These are phyloP conservation scores for Zanthoxylum bungeanum DNA, from an alignment of 345 rosid species.

Conservation along the genomic window DNA sequence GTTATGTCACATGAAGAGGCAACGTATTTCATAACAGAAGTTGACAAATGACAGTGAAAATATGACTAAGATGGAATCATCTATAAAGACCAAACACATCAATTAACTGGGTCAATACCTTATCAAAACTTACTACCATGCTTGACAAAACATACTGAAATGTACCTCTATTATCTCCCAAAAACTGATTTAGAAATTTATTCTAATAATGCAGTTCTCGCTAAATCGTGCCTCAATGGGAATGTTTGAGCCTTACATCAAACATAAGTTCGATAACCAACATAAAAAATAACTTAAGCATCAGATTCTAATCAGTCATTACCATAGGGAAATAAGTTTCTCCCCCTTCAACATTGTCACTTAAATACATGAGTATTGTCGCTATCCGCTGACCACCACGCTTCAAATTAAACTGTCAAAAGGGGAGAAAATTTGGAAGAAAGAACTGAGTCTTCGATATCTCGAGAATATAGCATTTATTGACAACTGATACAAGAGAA, in stretches of 20 bases:
- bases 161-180: too few species aligned
- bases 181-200: background rate
- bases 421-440: background rate
- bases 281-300: background rate
- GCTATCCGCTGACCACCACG: slow-evolving; percentile 95
- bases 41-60: background rate
- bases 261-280: background rate
- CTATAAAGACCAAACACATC: background rate
- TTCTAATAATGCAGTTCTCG: background rate
- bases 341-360: slow-evolving; percentile 88
- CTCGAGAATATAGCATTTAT: background rate
- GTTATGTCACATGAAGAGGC: background rate
- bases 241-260: background rate
- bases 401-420: slow-evolving; percentile 70
- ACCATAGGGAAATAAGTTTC: slow-evolving; percentile 97
- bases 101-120: background rate
- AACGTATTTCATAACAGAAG: background rate
- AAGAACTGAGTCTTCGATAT: background rate
- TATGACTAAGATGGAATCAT: background rate
- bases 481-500: background rate
- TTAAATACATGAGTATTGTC: slow-evolving; percentile 92
- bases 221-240: background rate
- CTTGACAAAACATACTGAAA: background rate
- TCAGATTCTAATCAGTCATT: slow-evolving; percentile 12
- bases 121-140: background rate